phyloP scores from a whole-genome alignment of 805 yeast genomes.

The Saccharomyces jurei region DNA sequence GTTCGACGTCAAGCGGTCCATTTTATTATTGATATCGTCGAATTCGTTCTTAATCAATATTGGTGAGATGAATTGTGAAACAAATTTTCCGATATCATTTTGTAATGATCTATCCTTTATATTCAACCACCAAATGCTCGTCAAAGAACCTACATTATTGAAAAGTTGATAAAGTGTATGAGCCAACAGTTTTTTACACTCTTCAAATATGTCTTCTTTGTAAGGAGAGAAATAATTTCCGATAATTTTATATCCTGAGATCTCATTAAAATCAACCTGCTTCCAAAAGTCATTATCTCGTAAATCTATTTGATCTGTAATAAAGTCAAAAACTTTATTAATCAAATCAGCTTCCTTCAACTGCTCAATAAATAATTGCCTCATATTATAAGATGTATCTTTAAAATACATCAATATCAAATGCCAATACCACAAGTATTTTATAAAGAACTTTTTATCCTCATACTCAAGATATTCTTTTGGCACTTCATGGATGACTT shows the following conservation, averaged over 20 bases:
- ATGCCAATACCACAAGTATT: conserved; percentile 62
- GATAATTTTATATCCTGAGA: conserved; percentile 14
- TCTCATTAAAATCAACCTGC: conserved; percentile 19
- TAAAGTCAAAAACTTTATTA: conserved; percentile 41
- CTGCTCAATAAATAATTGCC: conserved; percentile 52
- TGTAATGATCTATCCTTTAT: conserved; percentile 63
- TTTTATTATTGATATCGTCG: conserved; percentile 38
- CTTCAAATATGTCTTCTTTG: conserved; percentile 20
- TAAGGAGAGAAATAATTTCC: conserved; percentile 17
- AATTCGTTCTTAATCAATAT: conserved; percentile 51
- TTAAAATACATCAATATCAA: conserved; percentile 54
- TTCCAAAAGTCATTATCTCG: conserved; percentile 21
- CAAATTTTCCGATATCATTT: conserved; percentile 51
- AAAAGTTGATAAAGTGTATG: conserved; percentile 22
- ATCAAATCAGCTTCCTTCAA: conserved; percentile 44
- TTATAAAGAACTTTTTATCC: conserved; percentile 31
- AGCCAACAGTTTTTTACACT: conserved; percentile 24
- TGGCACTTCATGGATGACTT: conserved; percentile 25
- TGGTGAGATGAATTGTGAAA: conserved; percentile 57
- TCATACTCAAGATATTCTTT: conserved; percentile 36
- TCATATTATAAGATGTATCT: conserved; percentile 55
- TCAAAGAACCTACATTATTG: conserved; percentile 26
- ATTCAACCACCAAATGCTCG: conserved; percentile 55
- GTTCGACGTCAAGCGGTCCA: conserved; percentile 28
- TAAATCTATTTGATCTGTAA: conserved; percentile 47